A percentile compares a stretch with the other conserved stretches of the same genome.
Conservation (phyloP, 331 rosid species). For the Malus hybrid region DNA sequence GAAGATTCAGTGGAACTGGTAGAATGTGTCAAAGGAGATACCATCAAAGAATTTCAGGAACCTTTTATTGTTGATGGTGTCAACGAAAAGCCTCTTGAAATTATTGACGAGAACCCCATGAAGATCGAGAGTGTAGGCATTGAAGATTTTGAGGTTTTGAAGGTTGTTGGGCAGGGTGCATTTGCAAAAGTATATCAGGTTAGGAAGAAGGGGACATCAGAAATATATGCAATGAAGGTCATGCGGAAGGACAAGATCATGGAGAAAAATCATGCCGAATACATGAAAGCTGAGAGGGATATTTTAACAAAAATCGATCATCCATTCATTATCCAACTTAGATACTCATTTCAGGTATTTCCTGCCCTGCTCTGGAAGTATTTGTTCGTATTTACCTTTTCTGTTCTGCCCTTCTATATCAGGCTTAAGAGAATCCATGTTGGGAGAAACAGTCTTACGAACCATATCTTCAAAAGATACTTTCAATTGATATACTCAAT, state of each 20-base stretch:
- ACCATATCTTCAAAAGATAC: neutral
- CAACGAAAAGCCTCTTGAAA: constrained; percentile 26
- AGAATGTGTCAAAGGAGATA: constrained; percentile 24
- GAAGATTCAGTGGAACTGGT: constrained; percentile 42
- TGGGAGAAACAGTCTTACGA: neutral
- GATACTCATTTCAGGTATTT: constrained; percentile 92
- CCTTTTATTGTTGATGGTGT: constrained; percentile 16
- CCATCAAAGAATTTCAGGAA: constrained; percentile 30
- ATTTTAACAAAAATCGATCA: constrained; percentile 79
- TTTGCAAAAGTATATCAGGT: constrained; percentile 95
- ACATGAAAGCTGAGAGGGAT: constrained; percentile 98
- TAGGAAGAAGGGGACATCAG: constrained; percentile 80
- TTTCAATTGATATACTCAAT: neutral
- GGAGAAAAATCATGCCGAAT: constrained; percentile 93
- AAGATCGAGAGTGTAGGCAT: constrained; percentile 52
- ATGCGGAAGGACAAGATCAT: constrained; percentile 94
- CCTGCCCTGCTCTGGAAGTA: neutral
- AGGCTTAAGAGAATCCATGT: neutral
- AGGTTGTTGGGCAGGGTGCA: constrained; percentile 98
- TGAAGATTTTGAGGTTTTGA: constrained; percentile 85
- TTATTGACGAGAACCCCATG: constrained; percentile 23
- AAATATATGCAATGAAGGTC: constrained; percentile 96
- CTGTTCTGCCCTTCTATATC: neutral
- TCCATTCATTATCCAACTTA: constrained; percentile 79
- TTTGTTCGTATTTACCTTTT: neutral